Percentiles rank a stretch among this genome's conserved stretches.
phyloP scores from a whole-genome alignment of 306 rosid genomes.

The Rosa persica region DNA sequence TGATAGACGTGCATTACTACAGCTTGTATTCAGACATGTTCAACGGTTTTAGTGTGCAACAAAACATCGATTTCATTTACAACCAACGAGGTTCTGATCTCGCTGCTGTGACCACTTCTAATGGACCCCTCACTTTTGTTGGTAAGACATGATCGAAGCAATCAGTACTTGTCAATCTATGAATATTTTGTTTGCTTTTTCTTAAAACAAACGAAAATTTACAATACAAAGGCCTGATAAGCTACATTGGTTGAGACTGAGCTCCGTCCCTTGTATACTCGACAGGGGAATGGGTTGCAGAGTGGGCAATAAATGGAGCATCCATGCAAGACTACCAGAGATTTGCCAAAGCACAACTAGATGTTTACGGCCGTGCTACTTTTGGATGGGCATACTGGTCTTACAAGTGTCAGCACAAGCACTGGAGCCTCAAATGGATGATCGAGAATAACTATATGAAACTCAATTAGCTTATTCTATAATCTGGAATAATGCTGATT shows the following conservation, averaged over 20 bases:
- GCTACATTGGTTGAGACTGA: background rate
- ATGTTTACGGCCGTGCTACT: slow-evolving; percentile 49
- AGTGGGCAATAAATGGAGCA: slow-evolving; percentile 36
- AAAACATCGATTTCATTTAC: slow-evolving; percentile 38
- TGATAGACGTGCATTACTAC: slow-evolving; percentile 65
- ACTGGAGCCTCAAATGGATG: slow-evolving; percentile 61
- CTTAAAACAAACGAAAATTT: background rate
- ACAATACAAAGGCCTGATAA: background rate
- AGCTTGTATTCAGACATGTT: slow-evolving; percentile 37
- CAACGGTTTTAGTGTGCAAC: slow-evolving; percentile 38
- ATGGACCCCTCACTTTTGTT: slow-evolving; percentile 60
- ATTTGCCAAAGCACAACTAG: slow-evolving; percentile 35
- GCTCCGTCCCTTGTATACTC: background rate
- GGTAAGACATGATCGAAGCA: slow-evolving; percentile 28
- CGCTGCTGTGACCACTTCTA: slow-evolving; percentile 31
- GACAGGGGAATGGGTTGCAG: slow-evolving; percentile 65
- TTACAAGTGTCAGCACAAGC: slow-evolving; percentile 39
- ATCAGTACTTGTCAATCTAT: background rate
- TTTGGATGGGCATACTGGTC: slow-evolving; percentile 75
- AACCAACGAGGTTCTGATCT: slow-evolving; percentile 48
- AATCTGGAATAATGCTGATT: background rate
- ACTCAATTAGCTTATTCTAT: background rate
- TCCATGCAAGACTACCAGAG: slow-evolving; percentile 37
- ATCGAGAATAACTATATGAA: slow-evolving; percentile 37
- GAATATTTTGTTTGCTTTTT: background rate